Base-by-base conservation (phyloP, 805 yeast species). In the Schizosaccharomyces lindneri region DNA sequence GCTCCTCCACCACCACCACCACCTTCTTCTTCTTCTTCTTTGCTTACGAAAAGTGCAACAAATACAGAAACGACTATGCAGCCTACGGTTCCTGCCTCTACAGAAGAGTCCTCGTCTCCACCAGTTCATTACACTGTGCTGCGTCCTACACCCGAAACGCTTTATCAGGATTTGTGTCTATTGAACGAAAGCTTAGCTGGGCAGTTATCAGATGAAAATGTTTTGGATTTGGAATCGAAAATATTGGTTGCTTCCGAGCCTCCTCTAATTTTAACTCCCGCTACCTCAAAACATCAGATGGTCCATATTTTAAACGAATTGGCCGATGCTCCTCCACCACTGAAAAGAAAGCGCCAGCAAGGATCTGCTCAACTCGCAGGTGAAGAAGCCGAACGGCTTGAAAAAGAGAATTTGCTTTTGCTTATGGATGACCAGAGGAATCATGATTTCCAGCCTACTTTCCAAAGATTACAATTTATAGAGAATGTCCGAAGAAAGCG, bases 381-480 rank as follows among this genome's bases (percentile, higher is more conserved):
- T 19, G 61, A 43, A 59, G 61, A 59, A 43, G 61, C 61, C 13
- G 61, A 59, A 17, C 31, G 61, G 9, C 31, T 29, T 41, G 61
- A 43, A 32, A 43, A 59, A 32, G 61, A 59, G 19, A 46, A 43
- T 19, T 5, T 43, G 15, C 27, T 59, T 21, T 43, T 59, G 55
- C 48, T 59, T 17, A 59, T 59, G 61, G 55, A 43, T 17, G 61
- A 59, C 55, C 51, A 43, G 11, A 13, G 36, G 55, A 39, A 59
- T 19, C 48, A 21, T 4, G 55, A 43, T 31, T 59, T 59, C 41
- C 59, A 59, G 15, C 61, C 61, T 24, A 43, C 55, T 7, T 59
- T 59, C 36, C 41, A 31, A 29, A 59, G 55, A 43, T 31, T 59
- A 19, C 51, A 41, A 21, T 59, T 43, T 19, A 43, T 59, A 21